Base-by-base conservation (phyloP, 345 rosid species). In the Acer negundo region DNA sequence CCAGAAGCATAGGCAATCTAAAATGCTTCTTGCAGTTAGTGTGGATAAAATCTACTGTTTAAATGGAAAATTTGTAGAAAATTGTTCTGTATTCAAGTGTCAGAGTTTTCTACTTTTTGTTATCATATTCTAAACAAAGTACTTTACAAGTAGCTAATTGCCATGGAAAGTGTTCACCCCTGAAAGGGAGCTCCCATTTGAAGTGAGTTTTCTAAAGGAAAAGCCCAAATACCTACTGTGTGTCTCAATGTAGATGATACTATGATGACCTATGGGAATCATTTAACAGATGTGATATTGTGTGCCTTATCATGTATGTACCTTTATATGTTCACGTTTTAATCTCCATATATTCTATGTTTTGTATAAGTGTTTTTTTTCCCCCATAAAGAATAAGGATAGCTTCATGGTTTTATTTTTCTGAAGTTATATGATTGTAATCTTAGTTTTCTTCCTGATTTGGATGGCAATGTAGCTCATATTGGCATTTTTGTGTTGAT, bases 391-490 rank as follows among this genome's bases (percentile, higher is more conserved):
- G 16, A 53, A 47, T 70, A 8, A 42, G 23, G 42, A 22, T 40
- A 17, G 58, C 58, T 17, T 24, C 44, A 10, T 44, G 24, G 3
- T 46, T 20, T 74, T 46, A 46, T 28, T 64, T 6, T 10, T 64
- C 1, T 75, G 31, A 19, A 47, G 20, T 75, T 31, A n/a, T 49
- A 16, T 15, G 47, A 12, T 64, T 49, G 49, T 53, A 44, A 47
- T 26, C 44, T 47, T 47, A 74, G 10, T 65, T 65, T 68, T 68
- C 40, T 67, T 68, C 49, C 7, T 56, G 55, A 40, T 68, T 68
- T 74, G 26, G 55, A 7, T 35, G 20, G 12, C 26, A 20, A 62
- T 19, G 0, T 62, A 38, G 51, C 28, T 40, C 63, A 53, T 56
- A 42, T 49, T 31, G 22, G 63, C 49, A 16, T 19, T 35, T 76